These are phyloP conservation scores for Mucor racemosus DNA, from an alignment of 371 early-diverging fungal species.

Conservation along the genomic window DNA sequence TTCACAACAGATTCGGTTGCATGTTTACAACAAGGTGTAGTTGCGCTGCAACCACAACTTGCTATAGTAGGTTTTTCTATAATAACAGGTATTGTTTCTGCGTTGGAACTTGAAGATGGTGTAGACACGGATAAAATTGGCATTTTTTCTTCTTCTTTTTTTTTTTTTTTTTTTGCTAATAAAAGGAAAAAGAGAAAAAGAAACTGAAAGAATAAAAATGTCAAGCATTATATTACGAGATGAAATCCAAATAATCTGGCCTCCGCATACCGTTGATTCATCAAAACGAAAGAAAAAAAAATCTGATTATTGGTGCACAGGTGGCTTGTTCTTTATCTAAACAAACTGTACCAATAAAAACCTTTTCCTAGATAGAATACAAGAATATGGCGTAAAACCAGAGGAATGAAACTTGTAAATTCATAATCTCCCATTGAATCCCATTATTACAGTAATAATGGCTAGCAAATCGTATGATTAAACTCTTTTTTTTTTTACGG, in stretches of 20 bases:
- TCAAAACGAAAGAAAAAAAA: not conserved
- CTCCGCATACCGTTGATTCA: not conserved
- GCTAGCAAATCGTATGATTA: too few relatives aligned
- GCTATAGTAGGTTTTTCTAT: not conserved
- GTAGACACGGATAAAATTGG: constrained; percentile 5
- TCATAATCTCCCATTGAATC: too few relatives aligned
- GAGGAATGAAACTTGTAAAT: not conserved
- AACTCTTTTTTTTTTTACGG: too few relatives aligned
- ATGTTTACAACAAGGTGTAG: constrained; percentile 1
- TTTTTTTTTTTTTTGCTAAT: not conserved
- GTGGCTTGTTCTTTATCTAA: not conserved
- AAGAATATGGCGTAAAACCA: not conserved
- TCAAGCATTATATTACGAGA: not conserved
- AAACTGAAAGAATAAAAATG: not conserved
- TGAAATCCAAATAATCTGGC: not conserved
- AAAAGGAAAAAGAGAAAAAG: not conserved
- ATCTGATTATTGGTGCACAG: not conserved
- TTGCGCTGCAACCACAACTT: not conserved
- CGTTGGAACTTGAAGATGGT: constrained; percentile 3
- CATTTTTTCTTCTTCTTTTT: not conserved
- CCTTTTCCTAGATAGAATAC: not conserved
- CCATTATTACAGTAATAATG: too few relatives aligned
- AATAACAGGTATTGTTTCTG: constrained; percentile 4
- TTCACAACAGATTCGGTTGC: not conserved
- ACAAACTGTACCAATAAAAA: constrained; percentile 1